Base-by-base conservation (phyloP, 2,329 filamentous ascomycete genomes). In the Talaromyces sp. region DNA sequence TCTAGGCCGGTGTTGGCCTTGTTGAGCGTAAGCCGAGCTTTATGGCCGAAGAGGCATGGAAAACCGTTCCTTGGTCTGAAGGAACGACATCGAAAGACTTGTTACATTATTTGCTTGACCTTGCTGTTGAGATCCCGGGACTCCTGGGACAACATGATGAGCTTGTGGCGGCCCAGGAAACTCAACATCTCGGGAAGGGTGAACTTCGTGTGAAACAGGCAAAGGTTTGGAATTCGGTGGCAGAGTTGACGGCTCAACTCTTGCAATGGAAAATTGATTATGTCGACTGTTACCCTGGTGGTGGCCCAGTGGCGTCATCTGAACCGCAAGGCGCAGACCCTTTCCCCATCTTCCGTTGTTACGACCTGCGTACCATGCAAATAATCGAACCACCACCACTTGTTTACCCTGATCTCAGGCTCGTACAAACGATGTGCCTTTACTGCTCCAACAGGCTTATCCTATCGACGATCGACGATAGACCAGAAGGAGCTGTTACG, bases 61-160 rank as follows among this genome's bases (percentile, higher is more conserved):
- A 75, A 56, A 74, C 69, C 8, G 65, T 77, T 17, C 75, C 75
- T 0, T 77, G 75, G 74, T 73, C 73, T 30, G 69, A 70, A 28
- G 70, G 69, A 2, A 75, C 74, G 7, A 74, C 69, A 13, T 65
- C 62, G 3, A 77, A 75, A 62, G 73, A 77, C 53, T 71, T 75
- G 22, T 57, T 76, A 13, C 73, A 77, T 55, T 68, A 75, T 61
- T 63, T 77, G 0, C 63, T 76, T 4, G 75, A 77, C 57, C 63
- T 76, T 17, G 73, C 72, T 4, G 69, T 72, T 8, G 72, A 75
- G 11, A 67, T 77, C 1, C 73, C 75, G 0, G 69, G 66, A 8
- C 62, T 74, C 2, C 60, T 76, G 15, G 67, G 64, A 3, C 67
- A 73, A 59, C 70, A 70, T 33, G 75, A 77, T 54, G 62, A 68